Percentiles rank a stretch among this genome's conserved stretches.
phyloP scores from a whole-genome alignment of 106 monocot species.

The Platanthera zijinensis region DNA sequence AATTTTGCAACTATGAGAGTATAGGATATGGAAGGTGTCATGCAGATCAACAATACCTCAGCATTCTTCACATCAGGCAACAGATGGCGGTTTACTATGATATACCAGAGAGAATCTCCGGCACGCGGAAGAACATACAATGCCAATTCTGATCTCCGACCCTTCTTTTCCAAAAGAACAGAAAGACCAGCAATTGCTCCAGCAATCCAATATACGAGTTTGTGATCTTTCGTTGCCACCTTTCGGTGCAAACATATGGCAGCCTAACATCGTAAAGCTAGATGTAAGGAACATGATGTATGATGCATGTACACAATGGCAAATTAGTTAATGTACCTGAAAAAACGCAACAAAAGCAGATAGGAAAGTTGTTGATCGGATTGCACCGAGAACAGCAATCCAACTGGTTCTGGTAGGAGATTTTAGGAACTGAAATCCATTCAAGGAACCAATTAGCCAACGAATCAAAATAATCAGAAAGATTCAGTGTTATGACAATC shows the following conservation, averaged over 20 bases:
- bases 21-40: neutral
- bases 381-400: slow-evolving; percentile 76
- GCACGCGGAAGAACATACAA: slow-evolving; percentile 97
- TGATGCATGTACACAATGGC: neutral
- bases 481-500: neutral
- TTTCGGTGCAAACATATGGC: slow-evolving; percentile 86
- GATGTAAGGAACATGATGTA: slow-evolving; percentile 6
- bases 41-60: slow-evolving; percentile 46
- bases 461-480: neutral
- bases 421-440: slow-evolving; percentile 66
- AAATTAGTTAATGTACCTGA: slow-evolving; percentile 49
- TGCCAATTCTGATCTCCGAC: slow-evolving; percentile 81
- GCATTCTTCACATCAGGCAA: slow-evolving; percentile 84
- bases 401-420: slow-evolving; percentile 70
- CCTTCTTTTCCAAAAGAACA: slow-evolving; percentile 88
- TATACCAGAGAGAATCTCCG: slow-evolving; percentile 94
- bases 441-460: slow-evolving; percentile 8
- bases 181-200: slow-evolving; percentile 79
- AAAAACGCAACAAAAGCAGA: slow-evolving; percentile 94
- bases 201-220: slow-evolving; percentile 84
- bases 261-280: slow-evolving; percentile 31
- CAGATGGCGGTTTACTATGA: slow-evolving; percentile 71
- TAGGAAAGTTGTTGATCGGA: slow-evolving; percentile 88
- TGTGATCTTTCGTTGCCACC: slow-evolving; percentile 78
- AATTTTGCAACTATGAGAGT: neutral